Conservation (phyloP, 805 yeast genomes). For the Lipomyces yamanashiensis region DNA sequence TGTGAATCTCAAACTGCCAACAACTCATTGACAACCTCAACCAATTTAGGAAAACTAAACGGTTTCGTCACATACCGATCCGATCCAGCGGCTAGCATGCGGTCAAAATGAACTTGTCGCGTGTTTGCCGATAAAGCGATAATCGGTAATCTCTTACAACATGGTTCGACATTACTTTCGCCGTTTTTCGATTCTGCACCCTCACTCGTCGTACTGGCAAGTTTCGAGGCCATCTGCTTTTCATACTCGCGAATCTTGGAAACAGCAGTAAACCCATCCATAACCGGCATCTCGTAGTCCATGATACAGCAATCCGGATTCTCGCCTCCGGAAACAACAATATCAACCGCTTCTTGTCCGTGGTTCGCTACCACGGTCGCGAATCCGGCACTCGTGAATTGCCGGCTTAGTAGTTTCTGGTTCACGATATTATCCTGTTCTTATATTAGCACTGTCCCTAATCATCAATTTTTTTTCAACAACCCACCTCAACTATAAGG, state of each 20-base stretch:
- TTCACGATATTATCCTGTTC: conserved; percentile 84
- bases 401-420: conserved; percentile 88
- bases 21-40: conserved; percentile 27
- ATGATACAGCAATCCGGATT: conserved; percentile 33
- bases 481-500: conserved; percentile 69
- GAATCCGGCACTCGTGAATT: conserved; percentile 84
- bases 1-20: neutral
- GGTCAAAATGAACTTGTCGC: conserved; percentile 32
- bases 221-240: neutral
- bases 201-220: neutral
- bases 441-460: neutral
- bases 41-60: conserved; percentile 27
- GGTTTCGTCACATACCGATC: conserved; percentile 35
- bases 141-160: conserved; percentile 26
- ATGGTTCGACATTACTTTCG: neutral
- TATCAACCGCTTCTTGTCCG: conserved; percentile 84
- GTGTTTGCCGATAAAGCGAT: conserved; percentile 38
- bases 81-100: conserved; percentile 37
- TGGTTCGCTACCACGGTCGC: conserved; percentile 80
- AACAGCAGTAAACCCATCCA: conserved; percentile 42
- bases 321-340: conserved; percentile 23
- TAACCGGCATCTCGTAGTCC: conserved; percentile 39
- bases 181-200: neutral
- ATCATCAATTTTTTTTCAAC: neutral
- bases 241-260: conserved; percentile 35